Evolutionary conservation across 345 rosid genomes (phyloP), one percentile per base, ranked within the genome.

Genomic region (sweet orange (Citrus sinensis)): DNA sequence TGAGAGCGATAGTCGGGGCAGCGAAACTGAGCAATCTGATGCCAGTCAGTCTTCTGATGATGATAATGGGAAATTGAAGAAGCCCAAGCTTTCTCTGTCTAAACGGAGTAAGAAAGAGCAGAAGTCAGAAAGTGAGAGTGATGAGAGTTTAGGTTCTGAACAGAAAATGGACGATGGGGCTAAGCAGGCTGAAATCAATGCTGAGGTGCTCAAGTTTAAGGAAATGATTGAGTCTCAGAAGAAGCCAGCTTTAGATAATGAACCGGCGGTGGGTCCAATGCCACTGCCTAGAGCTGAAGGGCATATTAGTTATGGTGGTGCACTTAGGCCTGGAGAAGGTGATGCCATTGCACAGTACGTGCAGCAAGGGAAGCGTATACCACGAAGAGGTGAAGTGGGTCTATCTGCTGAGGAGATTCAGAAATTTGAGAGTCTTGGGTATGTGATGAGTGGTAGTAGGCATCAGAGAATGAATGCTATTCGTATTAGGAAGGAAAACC

Each of bases 351-450:
- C 99, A 2, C 98, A 94, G 86, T 94, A 97, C 82, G 99, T 94
- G 66, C 98, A 94, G 77, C 98, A 97, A 86, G 98, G 99, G 68
- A 96, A 96, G 85, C 97, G 98, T 89, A 96, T 96, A 51, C 99
- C 98, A 9, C 92, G 98, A 73, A 92, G 99, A 93, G 99, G 99
- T 78, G 99, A 97, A 88, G 99, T 97, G 86, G 99, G 98, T 89
- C 91, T 97, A 60, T 92, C 94, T 27, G 98, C 98, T 2, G 99
- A 97, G 24, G 98, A 94, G 87, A 97, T 97, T 87, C 90, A 86
- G 73, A 97, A 90, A 84, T 94, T 92, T 77, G 99, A 96, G 90
- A 20, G 49, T 82, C 97, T 94, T 87, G 99, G 98, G 76, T 92
- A 91, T 86, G 99, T 96, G 79, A 96, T 94, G 99, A 96, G 99